These are phyloP conservation scores for Xylaria sp. DNA, from an alignment of 495 filamentous ascomycete species.

Conservation along the genomic window DNA sequence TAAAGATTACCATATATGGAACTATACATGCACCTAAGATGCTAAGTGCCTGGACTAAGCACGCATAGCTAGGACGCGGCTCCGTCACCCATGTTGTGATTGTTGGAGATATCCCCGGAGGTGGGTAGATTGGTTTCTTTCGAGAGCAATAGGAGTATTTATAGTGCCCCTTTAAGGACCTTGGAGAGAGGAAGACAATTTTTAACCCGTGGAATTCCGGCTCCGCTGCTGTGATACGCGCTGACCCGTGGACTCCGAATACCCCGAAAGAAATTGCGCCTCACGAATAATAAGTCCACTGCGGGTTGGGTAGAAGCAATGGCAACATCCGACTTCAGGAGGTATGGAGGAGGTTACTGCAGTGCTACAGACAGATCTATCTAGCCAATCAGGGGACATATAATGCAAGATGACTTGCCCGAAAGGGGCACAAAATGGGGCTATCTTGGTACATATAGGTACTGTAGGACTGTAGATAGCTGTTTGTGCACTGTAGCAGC, in stretches of 20 bases:
- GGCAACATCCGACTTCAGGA: background rate
- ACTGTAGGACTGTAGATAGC: no score
- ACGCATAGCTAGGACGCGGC: no score
- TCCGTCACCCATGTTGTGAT: background rate
- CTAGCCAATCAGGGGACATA: background rate
- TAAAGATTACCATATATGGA: background rate
- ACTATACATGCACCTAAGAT: background rate
- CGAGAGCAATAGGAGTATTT: background rate
- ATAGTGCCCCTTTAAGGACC: background rate
- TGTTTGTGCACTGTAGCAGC: background rate
- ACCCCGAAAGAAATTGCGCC: background rate
- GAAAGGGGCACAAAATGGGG: background rate
- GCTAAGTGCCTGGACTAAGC: no score
- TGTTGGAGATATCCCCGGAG: background rate
- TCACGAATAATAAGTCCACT: background rate
- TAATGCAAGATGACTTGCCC: background rate
- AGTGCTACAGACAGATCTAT: no score
- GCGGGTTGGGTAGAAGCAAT: background rate
- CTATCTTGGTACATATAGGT: background rate
- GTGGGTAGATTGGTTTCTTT: no score
- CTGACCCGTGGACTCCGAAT: conserved; percentile 4
- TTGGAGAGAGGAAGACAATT: background rate
- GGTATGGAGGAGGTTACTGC: background rate
- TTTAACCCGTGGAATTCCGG: background rate
- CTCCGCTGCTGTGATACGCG: background rate